phyloP scores from a whole-genome alignment of 2,329 filamentous ascomycete species.

The Chrysosporium keratinophilum region DNA sequence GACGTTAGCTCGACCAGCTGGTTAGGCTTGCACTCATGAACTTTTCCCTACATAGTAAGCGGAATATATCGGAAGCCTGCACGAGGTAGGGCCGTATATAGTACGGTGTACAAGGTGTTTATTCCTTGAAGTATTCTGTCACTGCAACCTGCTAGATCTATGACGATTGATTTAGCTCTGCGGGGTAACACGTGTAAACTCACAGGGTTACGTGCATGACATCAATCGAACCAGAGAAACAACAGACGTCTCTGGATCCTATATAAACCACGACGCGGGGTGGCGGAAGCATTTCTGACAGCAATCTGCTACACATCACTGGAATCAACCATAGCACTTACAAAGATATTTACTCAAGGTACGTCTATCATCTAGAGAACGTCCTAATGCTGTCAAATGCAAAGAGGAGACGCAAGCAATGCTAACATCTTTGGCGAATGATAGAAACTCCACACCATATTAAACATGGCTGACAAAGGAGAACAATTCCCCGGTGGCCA shows the following conservation, averaged over 20 bases:
- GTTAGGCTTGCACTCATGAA: too few species aligned
- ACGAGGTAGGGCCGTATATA: too few species aligned
- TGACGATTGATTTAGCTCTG: slow-evolving; percentile 2
- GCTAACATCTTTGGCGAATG: not conserved
- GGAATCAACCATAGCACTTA: not conserved
- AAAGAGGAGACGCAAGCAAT: not conserved
- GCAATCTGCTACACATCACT: not conserved
- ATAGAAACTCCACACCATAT: not conserved
- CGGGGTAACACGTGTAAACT: not conserved
- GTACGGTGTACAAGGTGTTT: too few species aligned
- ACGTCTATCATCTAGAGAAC: not conserved
- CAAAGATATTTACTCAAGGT: not conserved
- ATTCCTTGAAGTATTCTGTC: too few species aligned
- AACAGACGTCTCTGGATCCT: not conserved
- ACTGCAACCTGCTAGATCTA: slow-evolving; percentile 1
- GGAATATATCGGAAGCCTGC: too few species aligned
- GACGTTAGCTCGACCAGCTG: too few species aligned
- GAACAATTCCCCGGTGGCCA: slow-evolving; percentile 11
- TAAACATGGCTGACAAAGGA: slow-evolving; percentile 13
- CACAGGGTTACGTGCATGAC: slow-evolving; percentile 3
- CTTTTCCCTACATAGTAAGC: too few species aligned
- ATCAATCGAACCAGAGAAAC: not conserved
- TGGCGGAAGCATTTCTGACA: not conserved
- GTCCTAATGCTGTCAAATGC: not conserved
- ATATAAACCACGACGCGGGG: not conserved